A percentile compares a stretch with the other conserved stretches of the same genome.
Conservation (phyloP, 192 early-diverging fungal genomes). For the Coemansia sp. region DNA sequence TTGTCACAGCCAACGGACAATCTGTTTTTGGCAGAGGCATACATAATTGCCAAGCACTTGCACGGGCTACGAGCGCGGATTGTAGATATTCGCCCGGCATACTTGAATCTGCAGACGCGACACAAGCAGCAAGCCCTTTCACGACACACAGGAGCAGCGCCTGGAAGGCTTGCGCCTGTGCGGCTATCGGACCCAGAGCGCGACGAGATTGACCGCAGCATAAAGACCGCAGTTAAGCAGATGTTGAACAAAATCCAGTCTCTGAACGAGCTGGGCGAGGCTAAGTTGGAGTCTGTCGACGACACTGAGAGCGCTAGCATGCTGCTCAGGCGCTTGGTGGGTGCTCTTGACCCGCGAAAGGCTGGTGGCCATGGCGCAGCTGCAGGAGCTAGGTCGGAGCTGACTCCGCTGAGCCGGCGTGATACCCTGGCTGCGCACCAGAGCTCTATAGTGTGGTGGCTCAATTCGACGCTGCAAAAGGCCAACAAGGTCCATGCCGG, state of each 20-base stretch:
- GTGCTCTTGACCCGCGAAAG: slow-evolving; percentile 41
- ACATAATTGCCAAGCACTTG: slow-evolving; percentile 58
- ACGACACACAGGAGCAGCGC: neutral
- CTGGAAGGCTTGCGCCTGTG: neutral
- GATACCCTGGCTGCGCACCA: slow-evolving; percentile 64
- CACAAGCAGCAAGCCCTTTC: slow-evolving; percentile 5
- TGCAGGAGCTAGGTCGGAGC: neutral
- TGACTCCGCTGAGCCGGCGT: slow-evolving; percentile 26
- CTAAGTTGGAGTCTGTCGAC: slow-evolving; percentile 28
- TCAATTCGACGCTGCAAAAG: slow-evolving; percentile 65
- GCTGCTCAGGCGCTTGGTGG: slow-evolving; percentile 46
- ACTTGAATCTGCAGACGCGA: slow-evolving; percentile 46
- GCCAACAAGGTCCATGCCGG: slow-evolving; percentile 67
- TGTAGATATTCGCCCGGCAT: slow-evolving; percentile 53
- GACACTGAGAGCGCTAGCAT: slow-evolving; percentile 18
- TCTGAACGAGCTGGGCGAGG: slow-evolving; percentile 54
- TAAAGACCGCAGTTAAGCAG: slow-evolving; percentile 57
- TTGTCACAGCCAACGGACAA: slow-evolving; percentile 34
- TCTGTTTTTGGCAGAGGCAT: slow-evolving; percentile 58
- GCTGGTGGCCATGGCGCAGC: neutral
- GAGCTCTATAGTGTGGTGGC: slow-evolving; percentile 63
- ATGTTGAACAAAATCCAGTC: slow-evolving; percentile 59
- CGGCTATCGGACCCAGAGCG: slow-evolving; percentile 61
- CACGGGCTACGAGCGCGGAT: slow-evolving; percentile 52
- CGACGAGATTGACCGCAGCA: slow-evolving; percentile 66